phyloP scores from a whole-genome alignment of 345 rosid genomes.

The Hibiscus syriacus region DNA sequence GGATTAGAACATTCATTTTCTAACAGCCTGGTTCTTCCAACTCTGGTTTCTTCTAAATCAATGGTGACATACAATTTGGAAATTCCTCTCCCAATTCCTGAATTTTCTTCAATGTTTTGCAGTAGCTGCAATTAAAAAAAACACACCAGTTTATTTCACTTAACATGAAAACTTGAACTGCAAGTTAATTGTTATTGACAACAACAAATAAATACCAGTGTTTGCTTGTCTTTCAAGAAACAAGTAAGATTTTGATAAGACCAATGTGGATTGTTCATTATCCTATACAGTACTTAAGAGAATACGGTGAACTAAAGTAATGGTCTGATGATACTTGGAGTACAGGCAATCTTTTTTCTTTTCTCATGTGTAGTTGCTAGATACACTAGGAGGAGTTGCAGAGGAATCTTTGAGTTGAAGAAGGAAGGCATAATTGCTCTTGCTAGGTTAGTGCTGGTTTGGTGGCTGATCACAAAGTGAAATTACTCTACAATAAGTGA shows the following conservation, averaged over 20 bases:
- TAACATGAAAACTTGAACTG: background rate
- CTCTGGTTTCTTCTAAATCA: slow-evolving; percentile 29
- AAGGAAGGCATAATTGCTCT: background rate
- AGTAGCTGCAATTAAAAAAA: slow-evolving; percentile 16
- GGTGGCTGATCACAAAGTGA: too few relatives aligned
- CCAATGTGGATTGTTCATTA: background rate
- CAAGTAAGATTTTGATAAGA: background rate
- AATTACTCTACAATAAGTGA: background rate
- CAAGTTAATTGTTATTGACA: background rate
- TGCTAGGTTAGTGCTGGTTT: background rate
- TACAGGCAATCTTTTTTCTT: background rate
- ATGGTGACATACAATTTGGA: slow-evolving; percentile 31
- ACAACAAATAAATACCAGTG: background rate
- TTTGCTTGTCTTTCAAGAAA: background rate
- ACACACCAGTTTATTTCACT: background rate
- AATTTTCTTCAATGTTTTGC: slow-evolving; percentile 16
- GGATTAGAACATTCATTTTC: slow-evolving; percentile 18
- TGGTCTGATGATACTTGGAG: background rate
- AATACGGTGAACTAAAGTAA: background rate
- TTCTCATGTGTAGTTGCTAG: background rate
- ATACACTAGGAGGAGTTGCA: background rate
- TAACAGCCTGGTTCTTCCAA: slow-evolving; percentile 31
- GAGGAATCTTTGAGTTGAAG: background rate
- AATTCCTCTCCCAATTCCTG: slow-evolving; percentile 18
- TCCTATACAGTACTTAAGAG: background rate